phyloP scores from a whole-genome alignment of 192 early-diverging fungal genomes.

The Martensiomyces pterosporus region DNA sequence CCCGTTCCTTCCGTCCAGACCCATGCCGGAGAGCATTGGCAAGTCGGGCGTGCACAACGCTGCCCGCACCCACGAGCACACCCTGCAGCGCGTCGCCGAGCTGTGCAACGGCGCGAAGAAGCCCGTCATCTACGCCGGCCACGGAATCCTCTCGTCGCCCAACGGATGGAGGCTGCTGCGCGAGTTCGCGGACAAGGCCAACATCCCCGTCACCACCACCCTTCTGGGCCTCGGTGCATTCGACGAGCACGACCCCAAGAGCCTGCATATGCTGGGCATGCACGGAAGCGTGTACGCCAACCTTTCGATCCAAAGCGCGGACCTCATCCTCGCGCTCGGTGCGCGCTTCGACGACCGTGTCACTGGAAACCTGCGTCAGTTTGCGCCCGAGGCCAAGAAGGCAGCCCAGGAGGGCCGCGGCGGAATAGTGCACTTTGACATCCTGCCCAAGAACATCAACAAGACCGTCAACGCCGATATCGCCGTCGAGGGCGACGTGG shows the following conservation, averaged over 20 bases:
- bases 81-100: slow-evolving; percentile 70
- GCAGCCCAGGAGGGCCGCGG: slow-evolving; percentile 85
- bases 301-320: slow-evolving; percentile 95
- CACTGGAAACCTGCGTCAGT: slow-evolving; percentile 83
- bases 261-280: slow-evolving; percentile 99
- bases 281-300: slow-evolving; percentile 98
- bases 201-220: slow-evolving; percentile 98
- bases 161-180: slow-evolving; percentile 78
- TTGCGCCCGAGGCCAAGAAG: slow-evolving; percentile 89
- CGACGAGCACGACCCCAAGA: slow-evolving; percentile 85
- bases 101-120: slow-evolving; percentile 83
- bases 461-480: slow-evolving; percentile 90
- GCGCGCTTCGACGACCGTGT: slow-evolving; percentile 99
- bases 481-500: slow-evolving; percentile 94
- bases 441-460: slow-evolving; percentile 99
- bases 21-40: slow-evolving; percentile 54
- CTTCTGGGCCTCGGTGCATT: slow-evolving; percentile 88
- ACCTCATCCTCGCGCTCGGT: slow-evolving; percentile 91
- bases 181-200: slow-evolving; percentile 79
- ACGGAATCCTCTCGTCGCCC: slow-evolving; percentile 78
- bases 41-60: slow-evolving; percentile 50
- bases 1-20: slow-evolving; percentile 69
- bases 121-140: slow-evolving; percentile 94
- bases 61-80: slow-evolving; percentile 50
- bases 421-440: slow-evolving; percentile 98